Evolutionary conservation across 306 rosid species (phyloP), one percentile per base, ranked within the genome.

Genomic region (Cucurbita argyrosperma): DNA sequence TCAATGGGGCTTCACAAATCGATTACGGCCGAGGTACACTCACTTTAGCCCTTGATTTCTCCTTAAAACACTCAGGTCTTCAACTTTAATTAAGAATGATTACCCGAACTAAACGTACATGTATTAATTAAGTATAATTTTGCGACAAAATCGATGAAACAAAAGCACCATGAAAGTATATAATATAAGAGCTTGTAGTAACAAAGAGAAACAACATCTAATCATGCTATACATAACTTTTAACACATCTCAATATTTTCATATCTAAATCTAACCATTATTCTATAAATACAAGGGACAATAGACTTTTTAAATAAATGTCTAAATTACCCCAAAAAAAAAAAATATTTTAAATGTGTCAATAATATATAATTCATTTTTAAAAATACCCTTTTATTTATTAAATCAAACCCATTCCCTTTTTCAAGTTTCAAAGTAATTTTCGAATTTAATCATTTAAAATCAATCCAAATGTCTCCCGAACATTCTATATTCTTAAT

Each of bases 191-290:
- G 52, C 16, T 42, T 40, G 71, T 64, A 18, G 15, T 40, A 10
- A 40, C 71, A 64, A 64, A 64, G 71, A 16, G 52, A 42, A 64
- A 64, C 71, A 62, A 7, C 69, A 64, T 64, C 71, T 64, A 64
- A 64, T 64, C 52, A 64, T 38, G 69, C 12, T 38, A 62, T 62
- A 62, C 39, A 15, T 15, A 62, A 38, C 69, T 62, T 62, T 62
- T 62, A 62, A 37, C 47, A 38, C 66, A 62, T 62, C 14, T 40
- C 47, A 39, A 38, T 43, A 39, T 62, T 62, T 62, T 62, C 54
- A 4, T 13, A 50, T 9, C 15, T 61, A 13, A 15, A 37, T 37
- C 18, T 37, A 63, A 63, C 4, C 0, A 4, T 62, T 62, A 3
- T 8, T 8, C 38, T 62, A 63, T 39, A 14, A 63, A 62, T 15